A percentile compares a stretch with the other conserved stretches of the same genome.
Evolutionary conservation across 495 filamentous ascomycete species (phyloP).

Genomic region (Podospora pseudoanserina): DNA sequence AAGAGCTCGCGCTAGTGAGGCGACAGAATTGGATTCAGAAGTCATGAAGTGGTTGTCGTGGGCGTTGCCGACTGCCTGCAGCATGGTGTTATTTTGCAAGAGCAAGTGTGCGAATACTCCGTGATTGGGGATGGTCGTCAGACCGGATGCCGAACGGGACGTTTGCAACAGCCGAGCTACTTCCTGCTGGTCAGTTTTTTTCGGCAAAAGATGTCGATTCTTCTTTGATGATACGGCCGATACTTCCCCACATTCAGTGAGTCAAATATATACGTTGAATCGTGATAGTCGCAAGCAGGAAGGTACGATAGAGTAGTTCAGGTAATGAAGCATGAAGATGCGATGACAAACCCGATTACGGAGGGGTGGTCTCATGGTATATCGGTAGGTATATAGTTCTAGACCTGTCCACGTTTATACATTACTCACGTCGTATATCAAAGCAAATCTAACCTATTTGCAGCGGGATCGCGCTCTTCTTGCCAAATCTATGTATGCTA

Average conservation of each 20-base stretch:
- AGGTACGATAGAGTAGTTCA: neutral
- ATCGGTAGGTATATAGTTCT: neutral
- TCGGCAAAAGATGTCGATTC: too few relatives aligned
- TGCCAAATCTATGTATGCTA: slow-evolving; percentile 1
- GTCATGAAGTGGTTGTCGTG: slow-evolving; percentile 34
- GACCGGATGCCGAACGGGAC: neutral
- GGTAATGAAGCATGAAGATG: neutral
- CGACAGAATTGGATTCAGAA: slow-evolving; percentile 31
- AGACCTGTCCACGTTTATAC: neutral
- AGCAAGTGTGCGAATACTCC: neutral
- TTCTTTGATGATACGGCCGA: neutral
- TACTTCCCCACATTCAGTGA: neutral
- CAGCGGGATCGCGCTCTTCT: neutral
- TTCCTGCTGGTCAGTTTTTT: neutral
- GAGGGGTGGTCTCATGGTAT: neutral
- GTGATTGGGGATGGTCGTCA: neutral
- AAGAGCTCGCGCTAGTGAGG: slow-evolving; percentile 32
- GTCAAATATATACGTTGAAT: neutral
- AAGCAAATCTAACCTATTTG: neutral
- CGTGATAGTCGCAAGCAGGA: neutral
- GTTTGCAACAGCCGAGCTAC: neutral
- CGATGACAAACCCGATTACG: neutral
- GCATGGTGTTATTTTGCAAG: slow-evolving; percentile 24
- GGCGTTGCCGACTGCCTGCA: slow-evolving; percentile 30
- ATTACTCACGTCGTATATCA: neutral